Conservation (phyloP, 345 rosid genomes). For the Zanthoxylum bungeanum region DNA sequence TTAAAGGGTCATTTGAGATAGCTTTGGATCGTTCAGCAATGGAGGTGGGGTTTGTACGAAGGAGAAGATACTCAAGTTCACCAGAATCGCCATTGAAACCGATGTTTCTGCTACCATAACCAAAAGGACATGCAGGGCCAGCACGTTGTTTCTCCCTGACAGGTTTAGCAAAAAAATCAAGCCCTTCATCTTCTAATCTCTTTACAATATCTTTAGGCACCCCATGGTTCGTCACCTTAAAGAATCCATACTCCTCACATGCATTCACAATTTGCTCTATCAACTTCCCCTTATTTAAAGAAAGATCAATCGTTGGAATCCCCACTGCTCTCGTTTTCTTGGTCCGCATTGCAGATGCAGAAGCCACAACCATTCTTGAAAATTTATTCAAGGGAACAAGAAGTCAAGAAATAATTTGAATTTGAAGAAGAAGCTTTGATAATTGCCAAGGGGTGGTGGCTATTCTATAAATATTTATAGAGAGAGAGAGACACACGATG, state of each 20-base stretch:
- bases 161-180: slow-evolving; percentile 61
- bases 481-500: background rate
- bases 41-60: slow-evolving; percentile 61
- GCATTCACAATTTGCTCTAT: slow-evolving; percentile 55
- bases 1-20: slow-evolving; percentile 57
- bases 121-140: slow-evolving; percentile 76
- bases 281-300: slow-evolving; percentile 32
- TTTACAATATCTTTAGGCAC: slow-evolving; percentile 37
- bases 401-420: no score
- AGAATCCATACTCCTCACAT: slow-evolving; percentile 78
- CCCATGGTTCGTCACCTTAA: slow-evolving; percentile 79
- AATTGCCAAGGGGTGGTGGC: slow-evolving; percentile 13
- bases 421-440: slow-evolving; percentile 12
- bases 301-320: slow-evolving; percentile 65
- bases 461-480: no score
- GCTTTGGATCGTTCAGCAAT: slow-evolving; percentile 42
- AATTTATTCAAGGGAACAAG: background rate
- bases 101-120: slow-evolving; percentile 87
- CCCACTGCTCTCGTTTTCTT: slow-evolving; percentile 50
- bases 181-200: slow-evolving; percentile 60
- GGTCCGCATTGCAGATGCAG: slow-evolving; percentile 39
- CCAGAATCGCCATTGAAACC: slow-evolving; percentile 89
- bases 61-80: slow-evolving; percentile 88
- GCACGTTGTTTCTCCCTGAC: slow-evolving; percentile 59
- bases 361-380: slow-evolving; percentile 52